phyloP scores from a whole-genome alignment of 2,329 filamentous ascomycete genomes.

The Xylaria sp. region DNA sequence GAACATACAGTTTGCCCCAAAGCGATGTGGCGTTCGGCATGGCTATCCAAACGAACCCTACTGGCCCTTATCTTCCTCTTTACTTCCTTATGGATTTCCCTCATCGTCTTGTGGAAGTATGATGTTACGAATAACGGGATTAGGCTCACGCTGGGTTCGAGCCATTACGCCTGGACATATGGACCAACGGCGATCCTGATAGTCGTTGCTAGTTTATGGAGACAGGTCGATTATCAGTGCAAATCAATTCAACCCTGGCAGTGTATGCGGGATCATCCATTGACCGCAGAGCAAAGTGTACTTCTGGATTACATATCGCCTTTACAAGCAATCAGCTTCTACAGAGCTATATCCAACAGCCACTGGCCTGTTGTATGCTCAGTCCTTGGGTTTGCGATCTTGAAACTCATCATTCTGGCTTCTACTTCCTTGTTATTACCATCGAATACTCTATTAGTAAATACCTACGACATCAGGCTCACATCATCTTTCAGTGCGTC shows the following conservation, averaged over 20 bases:
- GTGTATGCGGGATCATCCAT: background rate
- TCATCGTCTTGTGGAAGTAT: slow-evolving; percentile 2
- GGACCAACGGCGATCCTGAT: background rate
- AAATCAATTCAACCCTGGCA: slow-evolving; percentile 2
- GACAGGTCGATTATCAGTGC: slow-evolving; percentile 6
- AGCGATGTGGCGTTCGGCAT: background rate
- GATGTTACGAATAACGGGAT: background rate
- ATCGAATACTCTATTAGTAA: background rate
- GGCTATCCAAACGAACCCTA: background rate
- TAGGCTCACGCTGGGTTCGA: background rate
- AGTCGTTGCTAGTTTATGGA: slow-evolving; percentile 1
- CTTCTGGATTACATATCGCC: slow-evolving; percentile 9
- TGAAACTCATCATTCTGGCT: background rate
- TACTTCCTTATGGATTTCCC: background rate
- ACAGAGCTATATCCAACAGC: background rate
- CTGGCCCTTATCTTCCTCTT: background rate
- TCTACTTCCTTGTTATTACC: background rate
- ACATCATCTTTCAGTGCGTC: too few relatives aligned
- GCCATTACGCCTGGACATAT: slow-evolving; percentile 8
- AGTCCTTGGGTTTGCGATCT: background rate
- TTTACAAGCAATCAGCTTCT: background rate
- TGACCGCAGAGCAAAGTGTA: background rate
- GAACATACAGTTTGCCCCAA: background rate
- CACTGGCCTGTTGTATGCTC: background rate
- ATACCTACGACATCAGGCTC: too few relatives aligned